Evolutionary conservation across 164 flowering plant genomes (phyloP).

Genomic region (Protea cynaroides): DNA sequence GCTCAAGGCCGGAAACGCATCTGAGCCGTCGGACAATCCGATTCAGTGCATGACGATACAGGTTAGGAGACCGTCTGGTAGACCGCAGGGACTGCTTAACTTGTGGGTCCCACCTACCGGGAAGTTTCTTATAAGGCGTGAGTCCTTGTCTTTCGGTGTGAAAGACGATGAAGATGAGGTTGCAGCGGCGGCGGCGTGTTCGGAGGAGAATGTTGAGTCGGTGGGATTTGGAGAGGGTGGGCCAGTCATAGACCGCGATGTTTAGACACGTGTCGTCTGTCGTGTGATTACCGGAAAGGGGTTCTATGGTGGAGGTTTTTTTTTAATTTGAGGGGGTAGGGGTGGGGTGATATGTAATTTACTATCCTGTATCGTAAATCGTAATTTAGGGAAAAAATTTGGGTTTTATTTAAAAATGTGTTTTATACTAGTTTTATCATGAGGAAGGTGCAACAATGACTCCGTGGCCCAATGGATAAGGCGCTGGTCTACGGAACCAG

Average conservation of each 20-base stretch:
- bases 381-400: too few relatives aligned
- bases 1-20: conserved; percentile 29
- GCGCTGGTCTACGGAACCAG: conserved; percentile 83
- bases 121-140: conserved; percentile 26
- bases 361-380: too few relatives aligned
- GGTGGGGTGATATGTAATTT: too few relatives aligned
- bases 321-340: too few relatives aligned
- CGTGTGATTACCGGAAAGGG: too few relatives aligned
- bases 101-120: conserved; percentile 47
- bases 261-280: too few relatives aligned
- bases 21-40: conserved; percentile 36
- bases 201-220: neutral
- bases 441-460: too few relatives aligned
- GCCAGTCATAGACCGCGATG: too few relatives aligned
- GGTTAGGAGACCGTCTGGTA: conserved; percentile 32
- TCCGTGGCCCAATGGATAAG: conserved; percentile 77
- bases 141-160: conserved; percentile 29
- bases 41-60: conserved; percentile 38
- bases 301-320: too few relatives aligned
- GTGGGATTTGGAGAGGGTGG: neutral
- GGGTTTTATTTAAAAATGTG: too few relatives aligned
- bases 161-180: conserved; percentile 13
- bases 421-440: too few relatives aligned
- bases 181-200: conserved; percentile 2
- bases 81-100: conserved; percentile 38